Evolutionary conservation across 2,329 filamentous ascomycete genomes (phyloP).

Genomic region (Fusarium phyllophilum): DNA sequence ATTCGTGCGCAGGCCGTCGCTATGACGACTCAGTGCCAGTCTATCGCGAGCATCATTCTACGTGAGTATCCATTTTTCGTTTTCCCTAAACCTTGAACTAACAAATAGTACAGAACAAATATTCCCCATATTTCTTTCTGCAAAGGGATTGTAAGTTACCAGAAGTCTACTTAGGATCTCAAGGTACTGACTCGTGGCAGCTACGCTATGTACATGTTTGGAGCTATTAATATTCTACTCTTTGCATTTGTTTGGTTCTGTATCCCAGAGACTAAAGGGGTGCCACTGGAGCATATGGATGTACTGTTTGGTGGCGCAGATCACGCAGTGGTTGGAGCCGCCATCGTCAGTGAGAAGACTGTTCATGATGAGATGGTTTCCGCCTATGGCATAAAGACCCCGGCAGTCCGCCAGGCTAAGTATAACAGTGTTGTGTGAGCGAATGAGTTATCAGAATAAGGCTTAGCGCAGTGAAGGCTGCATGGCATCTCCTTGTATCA

Average conservation of each 20-base stretch:
- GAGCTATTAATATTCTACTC: background rate
- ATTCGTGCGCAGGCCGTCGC: constrained; percentile 75
- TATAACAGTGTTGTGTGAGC: background rate
- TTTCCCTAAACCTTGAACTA: background rate
- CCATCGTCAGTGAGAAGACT: background rate
- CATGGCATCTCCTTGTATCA: too few species aligned
- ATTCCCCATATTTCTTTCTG: background rate
- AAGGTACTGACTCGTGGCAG: background rate
- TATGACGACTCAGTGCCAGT: constrained; percentile 20
- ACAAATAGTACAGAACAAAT: background rate
- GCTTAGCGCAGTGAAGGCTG: too few species aligned
- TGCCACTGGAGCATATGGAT: constrained; percentile 6
- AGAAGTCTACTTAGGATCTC: rapidly evolving
- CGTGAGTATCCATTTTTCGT: background rate
- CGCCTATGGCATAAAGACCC: background rate
- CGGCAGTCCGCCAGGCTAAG: background rate
- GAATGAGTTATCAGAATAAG: too few species aligned
- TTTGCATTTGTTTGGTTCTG: constrained; percentile 6
- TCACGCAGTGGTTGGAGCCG: background rate
- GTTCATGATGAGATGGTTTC: background rate
- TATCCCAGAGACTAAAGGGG: background rate
- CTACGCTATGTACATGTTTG: constrained; percentile 11
- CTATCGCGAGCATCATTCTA: constrained; percentile 4
- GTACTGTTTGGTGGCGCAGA: background rate
- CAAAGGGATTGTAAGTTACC: background rate